Percentiles rank a stretch among this genome's conserved stretches.
phyloP scores from a whole-genome alignment of 1,139 yeast species.

The Taphrina populina region DNA sequence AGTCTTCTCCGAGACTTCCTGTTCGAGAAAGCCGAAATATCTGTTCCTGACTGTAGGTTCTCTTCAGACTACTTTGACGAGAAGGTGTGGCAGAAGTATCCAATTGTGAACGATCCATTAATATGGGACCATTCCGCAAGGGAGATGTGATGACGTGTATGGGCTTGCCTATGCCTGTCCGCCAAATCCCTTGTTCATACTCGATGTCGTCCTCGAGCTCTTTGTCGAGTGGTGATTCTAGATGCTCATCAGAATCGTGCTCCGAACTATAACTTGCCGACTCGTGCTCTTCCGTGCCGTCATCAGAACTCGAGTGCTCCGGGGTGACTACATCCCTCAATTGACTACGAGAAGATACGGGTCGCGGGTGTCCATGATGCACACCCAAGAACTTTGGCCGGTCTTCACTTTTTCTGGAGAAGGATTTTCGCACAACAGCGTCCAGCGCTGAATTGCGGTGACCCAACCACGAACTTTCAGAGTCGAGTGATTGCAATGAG shows the following conservation, averaged over 20 bases:
- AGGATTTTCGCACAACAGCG: slow-evolving; percentile 19
- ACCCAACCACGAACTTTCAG: slow-evolving; percentile 23
- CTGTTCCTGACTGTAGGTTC: too few relatives aligned
- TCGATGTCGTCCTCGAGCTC: slow-evolving; percentile 18
- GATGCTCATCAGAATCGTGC: slow-evolving; percentile 4
- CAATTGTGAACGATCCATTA: slow-evolving; percentile 4
- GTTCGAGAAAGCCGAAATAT: neutral
- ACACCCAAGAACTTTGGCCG: too few relatives aligned
- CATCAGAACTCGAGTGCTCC: too few relatives aligned
- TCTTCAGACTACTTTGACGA: neutral
- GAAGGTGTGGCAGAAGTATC: neutral
- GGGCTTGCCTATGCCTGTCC: slow-evolving; percentile 26
- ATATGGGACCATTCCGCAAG: slow-evolving; percentile 2
- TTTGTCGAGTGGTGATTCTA: neutral
- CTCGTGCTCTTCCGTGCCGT: neutral
- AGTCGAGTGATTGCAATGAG: slow-evolving; percentile 20
- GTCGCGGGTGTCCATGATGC: too few relatives aligned
- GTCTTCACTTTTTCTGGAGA: slow-evolving; percentile 6
- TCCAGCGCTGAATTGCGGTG: slow-evolving; percentile 9
- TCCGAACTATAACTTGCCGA: neutral
- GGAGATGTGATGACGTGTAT: slow-evolving; percentile 22
- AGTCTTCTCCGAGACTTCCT: neutral
- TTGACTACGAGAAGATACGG: slow-evolving; percentile 6
- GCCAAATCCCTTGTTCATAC: slow-evolving; percentile 31
- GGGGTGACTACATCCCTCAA: neutral